phyloP scores from a whole-genome alignment of 139 green algal genomes.

The Chlamydomonas sp. region DNA sequence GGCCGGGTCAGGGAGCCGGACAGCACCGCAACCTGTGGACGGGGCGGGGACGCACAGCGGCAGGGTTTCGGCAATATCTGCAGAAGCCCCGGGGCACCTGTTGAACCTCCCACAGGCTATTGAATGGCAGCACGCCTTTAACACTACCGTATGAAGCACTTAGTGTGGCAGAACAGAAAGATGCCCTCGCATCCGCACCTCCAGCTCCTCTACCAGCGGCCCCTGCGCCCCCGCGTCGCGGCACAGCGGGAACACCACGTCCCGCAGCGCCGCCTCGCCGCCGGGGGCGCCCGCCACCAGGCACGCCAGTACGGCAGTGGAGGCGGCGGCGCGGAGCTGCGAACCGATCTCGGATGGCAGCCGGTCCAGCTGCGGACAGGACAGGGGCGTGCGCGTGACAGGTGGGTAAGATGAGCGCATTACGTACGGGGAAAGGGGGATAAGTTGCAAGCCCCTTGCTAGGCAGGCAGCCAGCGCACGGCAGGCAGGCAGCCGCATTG shows the following conservation, averaged over 20 bases:
- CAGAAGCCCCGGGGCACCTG: neutral
- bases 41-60: neutral
- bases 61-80: neutral
- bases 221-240: constrained; percentile 43
- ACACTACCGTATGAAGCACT: too few relatives aligned
- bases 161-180: too few relatives aligned
- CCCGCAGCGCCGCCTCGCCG: constrained; percentile 33
- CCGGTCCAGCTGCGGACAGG: neutral
- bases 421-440: too few relatives aligned
- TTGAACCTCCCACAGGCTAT: too few relatives aligned
- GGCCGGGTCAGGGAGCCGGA: constrained; percentile 61
- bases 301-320: constrained; percentile 15
- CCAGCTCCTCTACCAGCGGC: constrained; percentile 43
- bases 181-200: too few relatives aligned
- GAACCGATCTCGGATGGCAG: neutral
- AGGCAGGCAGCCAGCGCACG: too few relatives aligned
- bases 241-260: constrained; percentile 44
- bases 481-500: too few relatives aligned
- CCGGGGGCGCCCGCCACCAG: constrained; percentile 5
- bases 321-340: constrained; percentile 6
- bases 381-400: neutral
- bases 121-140: too few relatives aligned
- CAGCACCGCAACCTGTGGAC: constrained; percentile 52
- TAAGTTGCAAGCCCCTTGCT: too few relatives aligned
- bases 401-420: neutral